phyloP scores from a whole-genome alignment of 352 stramenopile genomes.

The Phytopythium litorale region DNA sequence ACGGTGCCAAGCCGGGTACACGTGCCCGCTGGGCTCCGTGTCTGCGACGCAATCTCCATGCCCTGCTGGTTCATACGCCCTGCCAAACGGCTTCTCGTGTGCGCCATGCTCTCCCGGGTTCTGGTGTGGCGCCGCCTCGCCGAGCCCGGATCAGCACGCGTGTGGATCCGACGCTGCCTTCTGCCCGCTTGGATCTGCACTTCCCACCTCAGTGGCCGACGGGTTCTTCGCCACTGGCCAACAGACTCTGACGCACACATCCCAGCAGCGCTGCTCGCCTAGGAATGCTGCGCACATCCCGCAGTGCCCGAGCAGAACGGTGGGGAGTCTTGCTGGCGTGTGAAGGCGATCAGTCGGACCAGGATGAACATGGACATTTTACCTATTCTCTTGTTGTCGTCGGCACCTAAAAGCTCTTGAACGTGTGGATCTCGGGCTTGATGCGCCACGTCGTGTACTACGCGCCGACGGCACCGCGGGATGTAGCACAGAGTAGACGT shows the following conservation, averaged over 20 bases:
- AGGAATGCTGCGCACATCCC: slow-evolving; percentile 43
- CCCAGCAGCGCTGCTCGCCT: slow-evolving; percentile 30
- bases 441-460: slow-evolving; percentile 82
- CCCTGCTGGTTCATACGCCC: slow-evolving; percentile 48
- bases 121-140: slow-evolving; percentile 44
- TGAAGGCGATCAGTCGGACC: not conserved
- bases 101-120: slow-evolving; percentile 49
- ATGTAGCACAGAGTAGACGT: not conserved
- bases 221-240: slow-evolving; percentile 45
- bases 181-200: slow-evolving; percentile 51
- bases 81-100: slow-evolving; percentile 45
- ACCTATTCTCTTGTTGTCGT: not conserved
- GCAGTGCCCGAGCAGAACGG: slow-evolving; percentile 53
- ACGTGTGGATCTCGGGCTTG: slow-evolving; percentile 52
- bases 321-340: slow-evolving; percentile 31
- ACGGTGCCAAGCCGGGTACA: slow-evolving; percentile 49
- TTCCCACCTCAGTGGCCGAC: slow-evolving; percentile 18
- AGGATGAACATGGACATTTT: not conserved
- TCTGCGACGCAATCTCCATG: slow-evolving; percentile 43
- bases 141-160: slow-evolving; percentile 39
- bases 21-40: slow-evolving; percentile 40
- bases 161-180: slow-evolving; percentile 41
- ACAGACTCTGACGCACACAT: slow-evolving; percentile 30
- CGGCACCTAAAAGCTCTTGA: slow-evolving; percentile 72
- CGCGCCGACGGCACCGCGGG: not conserved